Percentiles rank a stretch among this genome's conserved stretches.
These are phyloP conservation scores for Talaromyces borbonicus DNA, from an alignment of 495 filamentous ascomycete species.

Conservation along the genomic window DNA sequence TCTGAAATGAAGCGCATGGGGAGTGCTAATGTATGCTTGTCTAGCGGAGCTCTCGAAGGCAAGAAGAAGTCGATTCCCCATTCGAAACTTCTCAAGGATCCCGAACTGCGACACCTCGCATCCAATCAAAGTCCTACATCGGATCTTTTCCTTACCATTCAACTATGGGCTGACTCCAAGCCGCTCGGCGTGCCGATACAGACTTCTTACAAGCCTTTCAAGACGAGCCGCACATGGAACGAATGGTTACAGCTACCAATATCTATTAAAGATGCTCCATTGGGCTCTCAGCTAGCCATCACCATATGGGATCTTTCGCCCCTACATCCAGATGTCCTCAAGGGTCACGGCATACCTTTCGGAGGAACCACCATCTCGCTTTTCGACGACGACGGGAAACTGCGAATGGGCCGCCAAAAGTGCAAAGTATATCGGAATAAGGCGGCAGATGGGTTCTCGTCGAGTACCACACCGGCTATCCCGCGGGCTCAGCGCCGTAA, in stretches of 20 bases:
- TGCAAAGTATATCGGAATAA: conserved; percentile 75
- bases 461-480: conserved; percentile 66
- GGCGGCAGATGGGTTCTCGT: conserved; percentile 76
- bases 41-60: conserved; percentile 77
- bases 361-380: conserved; percentile 85
- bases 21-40: conserved; percentile 10
- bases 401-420: conserved; percentile 87
- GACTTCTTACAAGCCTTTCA: conserved; percentile 85
- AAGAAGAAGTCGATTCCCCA: conserved; percentile 67
- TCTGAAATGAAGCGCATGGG: background rate
- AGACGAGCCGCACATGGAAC: conserved; percentile 73
- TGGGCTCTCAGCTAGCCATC: conserved; percentile 76
- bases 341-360: conserved; percentile 76
- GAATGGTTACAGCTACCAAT: conserved; percentile 92
- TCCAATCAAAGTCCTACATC: conserved; percentile 66
- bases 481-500: conserved; percentile 39
- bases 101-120: conserved; percentile 74
- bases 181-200: conserved; percentile 84
- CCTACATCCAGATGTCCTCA: conserved; percentile 49
- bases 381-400: conserved; percentile 83
- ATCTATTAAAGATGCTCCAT: conserved; percentile 65
- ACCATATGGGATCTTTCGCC: conserved; percentile 94
- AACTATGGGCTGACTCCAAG: conserved; percentile 94
- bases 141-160: conserved; percentile 85
- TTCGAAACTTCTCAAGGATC: conserved; percentile 65